Base-by-base conservation (phyloP, 257 asterid genomes). In the Solanum tacnaense region DNA sequence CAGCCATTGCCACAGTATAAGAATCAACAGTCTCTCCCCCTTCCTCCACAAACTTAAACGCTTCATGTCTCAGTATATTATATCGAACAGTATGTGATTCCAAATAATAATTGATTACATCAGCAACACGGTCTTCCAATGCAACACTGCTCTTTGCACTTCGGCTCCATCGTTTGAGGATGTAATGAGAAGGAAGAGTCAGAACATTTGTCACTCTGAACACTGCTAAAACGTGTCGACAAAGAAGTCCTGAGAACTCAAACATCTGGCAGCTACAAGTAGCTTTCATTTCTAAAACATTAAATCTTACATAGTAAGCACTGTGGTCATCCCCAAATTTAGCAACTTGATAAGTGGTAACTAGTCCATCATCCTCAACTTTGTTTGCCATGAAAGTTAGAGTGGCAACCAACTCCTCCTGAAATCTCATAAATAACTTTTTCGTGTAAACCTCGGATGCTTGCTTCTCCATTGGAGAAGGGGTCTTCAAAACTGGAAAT, bases 401-500 rank as follows among this genome's bases (percentile, higher is more conserved):
- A 83, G 99, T 97, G 78, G 93, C 97, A 27, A 97, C 95, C 91
- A 97, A 87, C 91, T 97, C 99, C 90, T 96, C 99, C 90, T 97
- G 99, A 91, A 97, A 97, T 84, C 99, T 93, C 58, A 65, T 88
- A 86, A 97, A 97, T 85, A 97, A 49, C 91, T 95, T 97, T 89
- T 95, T 94, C 4, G 99, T 96, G 94, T 97, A 97, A 73, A 91
- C 93, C 79, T 93, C 98, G 13, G 99, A 96, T 81, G 96, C 99
- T 87, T 97, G 99, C 92, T 95, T 97, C 95, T 97, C 99, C 99
- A 94, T 97, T 15, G 99, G 99, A 74, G 99, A 97, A 72, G 99
- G 99, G 86, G 99, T 97, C 89, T 89, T 96, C 90, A 97, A 90
- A 89, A 88, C 90, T 15, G 98, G 94, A 56, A 92, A 73, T 29